A percentile compares a stretch with the other conserved stretches of the same genome.
These are phyloP conservation scores for Picea glauca DNA, from an alignment of 75 land plant genomes.

Conservation along the genomic window DNA sequence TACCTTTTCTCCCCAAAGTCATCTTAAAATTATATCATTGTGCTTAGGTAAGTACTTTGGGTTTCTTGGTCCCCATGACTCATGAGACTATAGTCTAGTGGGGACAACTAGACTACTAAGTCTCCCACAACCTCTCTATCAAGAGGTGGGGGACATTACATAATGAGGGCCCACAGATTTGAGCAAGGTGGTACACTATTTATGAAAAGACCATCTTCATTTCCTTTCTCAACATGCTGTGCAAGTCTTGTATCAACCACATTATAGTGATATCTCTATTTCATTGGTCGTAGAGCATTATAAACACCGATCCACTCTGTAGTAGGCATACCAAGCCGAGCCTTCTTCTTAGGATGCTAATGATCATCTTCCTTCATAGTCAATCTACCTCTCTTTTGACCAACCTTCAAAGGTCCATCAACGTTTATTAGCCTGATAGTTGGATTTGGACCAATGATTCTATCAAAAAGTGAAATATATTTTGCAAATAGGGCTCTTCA, in stretches of 20 bases:
- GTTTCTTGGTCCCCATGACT: too few species aligned
- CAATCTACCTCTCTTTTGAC: slow-evolving; percentile 45
- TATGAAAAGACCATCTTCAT: slow-evolving; percentile 49
- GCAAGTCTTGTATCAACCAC: background rate
- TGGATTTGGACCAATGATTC: slow-evolving; percentile 10
- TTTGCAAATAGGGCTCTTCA: slow-evolving; percentile 94
- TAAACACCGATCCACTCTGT: slow-evolving; percentile 96
- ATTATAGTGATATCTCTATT: slow-evolving; percentile 63
- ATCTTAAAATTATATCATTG: too few species aligned
- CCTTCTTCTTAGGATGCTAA: slow-evolving; percentile 83
- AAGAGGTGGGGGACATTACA: slow-evolving; percentile 11
- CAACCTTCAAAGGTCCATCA: slow-evolving; percentile 67
- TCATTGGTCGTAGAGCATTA: slow-evolving; percentile 87
- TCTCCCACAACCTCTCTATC: too few species aligned
- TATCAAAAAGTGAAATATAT: slow-evolving; percentile 73
- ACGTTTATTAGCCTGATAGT: slow-evolving; percentile 84
- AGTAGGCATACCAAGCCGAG: slow-evolving; percentile 87
- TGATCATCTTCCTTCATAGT: slow-evolving; percentile 78
- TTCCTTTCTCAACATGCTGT: too few species aligned
- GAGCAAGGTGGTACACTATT: slow-evolving; percentile 68
- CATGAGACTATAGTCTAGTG: too few species aligned
- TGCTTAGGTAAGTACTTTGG: too few species aligned
- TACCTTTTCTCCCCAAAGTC: too few species aligned
- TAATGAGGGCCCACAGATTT: slow-evolving; percentile 78
- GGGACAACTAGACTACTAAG: too few species aligned